Percentiles rank a stretch among this genome's conserved stretches.
phyloP scores from a whole-genome alignment of 192 early-diverging fungal species.

The Powellomyces hirtus region DNA sequence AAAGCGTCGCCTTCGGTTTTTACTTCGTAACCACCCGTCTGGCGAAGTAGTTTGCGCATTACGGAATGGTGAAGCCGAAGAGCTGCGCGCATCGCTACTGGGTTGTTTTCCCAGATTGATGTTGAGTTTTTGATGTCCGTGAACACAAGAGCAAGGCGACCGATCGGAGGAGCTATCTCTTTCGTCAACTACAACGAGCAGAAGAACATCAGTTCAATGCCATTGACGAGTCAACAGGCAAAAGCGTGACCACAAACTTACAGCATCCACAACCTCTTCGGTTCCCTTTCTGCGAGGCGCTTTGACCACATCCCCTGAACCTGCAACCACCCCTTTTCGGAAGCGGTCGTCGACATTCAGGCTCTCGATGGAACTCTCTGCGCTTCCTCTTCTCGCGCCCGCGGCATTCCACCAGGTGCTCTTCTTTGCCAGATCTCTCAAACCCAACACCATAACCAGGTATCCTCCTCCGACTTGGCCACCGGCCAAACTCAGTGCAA shows the following conservation, averaged over 20 bases:
- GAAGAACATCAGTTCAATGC: not conserved
- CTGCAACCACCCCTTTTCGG: not conserved
- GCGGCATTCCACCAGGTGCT: constrained; percentile 31
- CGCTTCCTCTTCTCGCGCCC: constrained; percentile 29
- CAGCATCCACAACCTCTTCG: constrained; percentile 1
- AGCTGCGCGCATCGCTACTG: constrained; percentile 78
- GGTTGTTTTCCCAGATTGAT: constrained; percentile 84
- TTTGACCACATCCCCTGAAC: not conserved
- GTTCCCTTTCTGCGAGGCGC: constrained; percentile 5
- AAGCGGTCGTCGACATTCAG: constrained; percentile 20
- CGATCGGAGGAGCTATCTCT: constrained; percentile 80
- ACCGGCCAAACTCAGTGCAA: constrained; percentile 79
- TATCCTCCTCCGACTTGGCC: constrained; percentile 41
- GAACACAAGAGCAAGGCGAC: constrained; percentile 83
- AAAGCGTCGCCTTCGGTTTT: constrained; percentile 95
- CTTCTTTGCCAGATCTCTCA: constrained; percentile 61
- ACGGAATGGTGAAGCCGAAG: constrained; percentile 82
- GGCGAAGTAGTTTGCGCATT: constrained; percentile 78
- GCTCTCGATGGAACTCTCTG: constrained; percentile 25
- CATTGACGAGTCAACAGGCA: not conserved
- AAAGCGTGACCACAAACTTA: not conserved
- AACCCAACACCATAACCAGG: constrained; percentile 87
- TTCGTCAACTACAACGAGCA: constrained; percentile 4
- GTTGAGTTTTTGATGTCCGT: constrained; percentile 96
- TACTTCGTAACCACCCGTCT: constrained; percentile 88